A percentile compares a stretch with the other conserved stretches of the same genome.
These are phyloP conservation scores for Fraxinus anomala DNA, from an alignment of 257 asterid species.

Conservation along the genomic window DNA sequence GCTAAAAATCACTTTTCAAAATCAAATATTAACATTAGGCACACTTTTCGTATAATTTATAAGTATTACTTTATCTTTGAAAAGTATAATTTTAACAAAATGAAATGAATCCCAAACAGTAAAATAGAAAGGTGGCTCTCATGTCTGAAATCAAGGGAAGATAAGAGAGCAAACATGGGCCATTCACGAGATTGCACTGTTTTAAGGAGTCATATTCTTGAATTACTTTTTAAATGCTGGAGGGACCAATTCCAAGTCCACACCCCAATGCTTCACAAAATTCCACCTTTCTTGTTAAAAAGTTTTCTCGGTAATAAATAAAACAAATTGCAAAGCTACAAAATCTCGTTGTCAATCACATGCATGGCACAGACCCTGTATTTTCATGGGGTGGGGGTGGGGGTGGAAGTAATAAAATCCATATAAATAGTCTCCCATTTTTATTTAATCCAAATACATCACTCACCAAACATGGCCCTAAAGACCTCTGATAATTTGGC, in stretches of 20 bases:
- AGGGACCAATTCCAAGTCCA: conserved; percentile 54
- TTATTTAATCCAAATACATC: conserved; percentile 58
- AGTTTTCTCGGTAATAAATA: conserved; percentile 29
- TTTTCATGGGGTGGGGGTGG: conserved; percentile 21
- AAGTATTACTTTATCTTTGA: too few relatives aligned
- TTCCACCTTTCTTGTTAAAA: conserved; percentile 24
- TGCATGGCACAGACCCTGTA: conserved; percentile 52
- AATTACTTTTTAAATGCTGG: conserved; percentile 42
- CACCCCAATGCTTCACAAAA: conserved; percentile 24
- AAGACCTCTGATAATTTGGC: conserved; percentile 73
- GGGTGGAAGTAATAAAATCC: not conserved
- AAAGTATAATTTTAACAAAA: too few relatives aligned
- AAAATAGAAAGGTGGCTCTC: not conserved
- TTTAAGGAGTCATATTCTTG: conserved; percentile 48
- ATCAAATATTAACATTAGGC: too few relatives aligned
- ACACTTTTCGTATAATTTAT: too few relatives aligned
- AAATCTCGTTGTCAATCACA: conserved; percentile 75
- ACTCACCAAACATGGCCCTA: conserved; percentile 75
- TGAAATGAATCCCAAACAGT: too few relatives aligned
- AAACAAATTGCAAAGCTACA: conserved; percentile 83
- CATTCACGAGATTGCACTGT: conserved; percentile 43
- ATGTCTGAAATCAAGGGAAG: conserved; percentile 45
- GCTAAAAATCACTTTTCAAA: too few relatives aligned
- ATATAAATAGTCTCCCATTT: conserved; percentile 7
- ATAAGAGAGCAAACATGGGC: conserved; percentile 43